Percentiles rank a stretch among this genome's conserved stretches.
Evolutionary conservation across 2,329 filamentous ascomycete genomes (phyloP).

Genomic region (Orbilia javanica): DNA sequence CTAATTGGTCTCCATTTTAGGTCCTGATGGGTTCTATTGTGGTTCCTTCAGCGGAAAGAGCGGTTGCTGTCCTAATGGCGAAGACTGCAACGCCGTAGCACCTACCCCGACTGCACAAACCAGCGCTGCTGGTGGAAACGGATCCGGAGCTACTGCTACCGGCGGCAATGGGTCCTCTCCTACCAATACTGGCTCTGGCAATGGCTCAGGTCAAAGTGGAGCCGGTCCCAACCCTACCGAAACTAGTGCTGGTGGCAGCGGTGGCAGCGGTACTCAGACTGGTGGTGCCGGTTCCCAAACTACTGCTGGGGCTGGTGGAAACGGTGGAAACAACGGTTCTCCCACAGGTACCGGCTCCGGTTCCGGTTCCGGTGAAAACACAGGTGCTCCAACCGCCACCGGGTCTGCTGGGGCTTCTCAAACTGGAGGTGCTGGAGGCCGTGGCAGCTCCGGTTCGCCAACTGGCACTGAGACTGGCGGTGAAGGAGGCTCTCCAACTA

Average conservation of each 20-base stretch:
- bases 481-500: background rate
- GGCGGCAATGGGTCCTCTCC: constrained; percentile 4
- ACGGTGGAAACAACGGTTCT: background rate
- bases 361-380: background rate
- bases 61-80: constrained; percentile 45
- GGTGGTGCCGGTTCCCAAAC: constrained; percentile 17
- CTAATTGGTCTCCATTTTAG: constrained; percentile 5
- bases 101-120: constrained; percentile 13
- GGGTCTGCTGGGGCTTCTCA: background rate
- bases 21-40: constrained; percentile 46
- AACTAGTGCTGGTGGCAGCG: constrained; percentile 19
- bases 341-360: constrained; percentile 14
- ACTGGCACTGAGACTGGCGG: constrained; percentile 5
- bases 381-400: background rate
- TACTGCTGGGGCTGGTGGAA: constrained; percentile 1
- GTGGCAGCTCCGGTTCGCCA: constrained; percentile 6
- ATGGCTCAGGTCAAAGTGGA: constrained; percentile 5
- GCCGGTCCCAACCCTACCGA: constrained; percentile 13
- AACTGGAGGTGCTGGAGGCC: background rate
- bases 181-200: background rate
- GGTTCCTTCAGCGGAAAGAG: constrained; percentile 46
- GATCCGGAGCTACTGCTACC: constrained; percentile 13
- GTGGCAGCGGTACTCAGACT: constrained; percentile 12
- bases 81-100: constrained; percentile 22
- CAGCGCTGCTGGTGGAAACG: constrained; percentile 13